A percentile compares a stretch with the other conserved stretches of the same genome.
These are phyloP conservation scores for Suillus decipiens DNA, from an alignment of 768 basidiomycete species.

Conservation along the genomic window DNA sequence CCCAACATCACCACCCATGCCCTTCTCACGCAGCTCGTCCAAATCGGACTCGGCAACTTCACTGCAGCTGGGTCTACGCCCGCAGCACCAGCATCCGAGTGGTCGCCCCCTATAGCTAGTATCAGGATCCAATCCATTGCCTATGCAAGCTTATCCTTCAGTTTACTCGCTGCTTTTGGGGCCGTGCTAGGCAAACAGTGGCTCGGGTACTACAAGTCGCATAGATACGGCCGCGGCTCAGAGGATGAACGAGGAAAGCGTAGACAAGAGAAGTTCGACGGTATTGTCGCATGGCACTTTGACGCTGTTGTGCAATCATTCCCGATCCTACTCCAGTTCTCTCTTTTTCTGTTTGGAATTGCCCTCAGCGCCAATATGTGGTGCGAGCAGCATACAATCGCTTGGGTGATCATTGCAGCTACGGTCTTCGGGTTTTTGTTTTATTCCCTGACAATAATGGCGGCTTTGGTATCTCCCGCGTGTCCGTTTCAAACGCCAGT, in stretches of 20 bases:
- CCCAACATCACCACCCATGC: conserved; percentile 15
- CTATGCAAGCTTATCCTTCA: conserved; percentile 16
- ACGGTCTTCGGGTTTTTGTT: conserved; percentile 2
- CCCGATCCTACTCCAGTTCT: conserved; percentile 16
- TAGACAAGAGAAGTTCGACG: conserved; percentile 14
- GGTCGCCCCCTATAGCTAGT: not conserved
- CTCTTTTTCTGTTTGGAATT: conserved; percentile 16
- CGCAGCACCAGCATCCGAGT: not conserved
- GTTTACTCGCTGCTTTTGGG: conserved; percentile 16
- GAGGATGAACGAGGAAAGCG: conserved; percentile 8
- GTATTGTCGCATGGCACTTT: conserved; percentile 15
- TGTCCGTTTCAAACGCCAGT: conserved; percentile 10
- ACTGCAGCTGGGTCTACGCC: conserved; percentile 4
- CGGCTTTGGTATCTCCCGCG: conserved; percentile 2
- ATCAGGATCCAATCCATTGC: conserved; percentile 9
- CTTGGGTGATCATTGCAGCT: conserved; percentile 2
- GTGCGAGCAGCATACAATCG: not conserved
- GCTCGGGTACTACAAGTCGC: conserved; percentile 9
- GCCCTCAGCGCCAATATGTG: conserved; percentile 13
- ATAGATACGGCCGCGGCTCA: conserved; percentile 5
- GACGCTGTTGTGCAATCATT: conserved; percentile 11
- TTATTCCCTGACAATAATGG: conserved; percentile 8
- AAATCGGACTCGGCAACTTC: conserved; percentile 9
- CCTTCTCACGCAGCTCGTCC: conserved; percentile 13
- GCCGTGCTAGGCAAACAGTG: conserved; percentile 20